Evolutionary conservation across 371 early-diverging fungal species (phyloP).

Genomic region (Scutellospora calospora): DNA sequence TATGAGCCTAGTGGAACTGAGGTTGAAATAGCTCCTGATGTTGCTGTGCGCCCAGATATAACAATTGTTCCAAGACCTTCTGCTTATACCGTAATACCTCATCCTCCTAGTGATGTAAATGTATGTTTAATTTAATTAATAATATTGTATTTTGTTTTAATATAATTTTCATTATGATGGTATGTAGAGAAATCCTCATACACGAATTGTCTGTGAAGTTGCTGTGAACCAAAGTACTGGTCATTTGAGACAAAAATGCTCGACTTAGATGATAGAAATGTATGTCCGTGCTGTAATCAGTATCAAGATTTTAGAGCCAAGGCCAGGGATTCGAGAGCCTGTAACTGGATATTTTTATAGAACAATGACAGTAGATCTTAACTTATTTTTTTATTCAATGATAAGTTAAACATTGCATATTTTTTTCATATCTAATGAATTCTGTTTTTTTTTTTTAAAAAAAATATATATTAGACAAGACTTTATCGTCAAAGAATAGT

Average conservation of each 20-base stretch:
- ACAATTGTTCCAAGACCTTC: slow-evolving; percentile 6
- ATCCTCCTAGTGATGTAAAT: slow-evolving; percentile 15
- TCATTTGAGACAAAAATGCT: slow-evolving; percentile 6
- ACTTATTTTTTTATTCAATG: slow-evolving; percentile 2
- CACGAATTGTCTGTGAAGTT: slow-evolving; percentile 22
- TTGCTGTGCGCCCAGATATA: not conserved
- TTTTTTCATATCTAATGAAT: slow-evolving; percentile 37
- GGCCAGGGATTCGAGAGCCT: slow-evolving; percentile 17
- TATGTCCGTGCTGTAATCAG: slow-evolving; percentile 21
- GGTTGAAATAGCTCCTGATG: slow-evolving; percentile 32
- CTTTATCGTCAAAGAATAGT: slow-evolving; percentile 32
- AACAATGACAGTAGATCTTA: slow-evolving; percentile 28
- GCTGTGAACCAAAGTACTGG: slow-evolving; percentile 20
- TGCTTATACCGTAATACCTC: not conserved
- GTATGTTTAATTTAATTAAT: slow-evolving; percentile 26
- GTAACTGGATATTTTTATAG: slow-evolving; percentile 35
- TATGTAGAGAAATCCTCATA: slow-evolving; percentile 41
- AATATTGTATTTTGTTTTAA: slow-evolving; percentile 10
- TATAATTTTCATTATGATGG: slow-evolving; percentile 25
- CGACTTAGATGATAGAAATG: not conserved
- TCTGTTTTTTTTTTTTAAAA: not conserved
- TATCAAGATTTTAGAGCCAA: slow-evolving; percentile 36
- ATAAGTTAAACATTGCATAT: slow-evolving; percentile 23
- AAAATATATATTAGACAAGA: slow-evolving; percentile 20
- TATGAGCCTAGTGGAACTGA: not conserved